These are phyloP conservation scores for Sugiyamaella sp. DNA, from an alignment of 1,139 yeast genomes.

Conservation along the genomic window DNA sequence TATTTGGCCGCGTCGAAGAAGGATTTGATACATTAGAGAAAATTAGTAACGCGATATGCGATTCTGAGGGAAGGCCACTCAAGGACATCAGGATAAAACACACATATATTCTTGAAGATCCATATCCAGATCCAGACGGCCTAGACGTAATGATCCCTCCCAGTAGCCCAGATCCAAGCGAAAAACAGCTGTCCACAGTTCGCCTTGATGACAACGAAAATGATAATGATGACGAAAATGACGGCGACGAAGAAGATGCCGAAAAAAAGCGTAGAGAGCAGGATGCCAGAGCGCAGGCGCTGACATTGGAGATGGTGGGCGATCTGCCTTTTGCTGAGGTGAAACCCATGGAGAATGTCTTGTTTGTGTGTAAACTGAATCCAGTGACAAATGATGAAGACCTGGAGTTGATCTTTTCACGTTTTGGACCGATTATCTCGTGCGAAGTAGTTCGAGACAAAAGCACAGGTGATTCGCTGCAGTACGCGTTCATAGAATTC, in stretches of 20 bases:
- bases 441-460: constrained; percentile 56
- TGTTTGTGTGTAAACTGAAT: constrained; percentile 66
- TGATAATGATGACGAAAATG: constrained; percentile 33
- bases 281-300: constrained; percentile 55
- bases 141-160: constrained; percentile 31
- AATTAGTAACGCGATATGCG: constrained; percentile 49
- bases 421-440: constrained; percentile 59
- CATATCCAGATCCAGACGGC: constrained; percentile 50
- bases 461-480: constrained; percentile 52
- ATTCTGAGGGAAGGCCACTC: constrained; percentile 48
- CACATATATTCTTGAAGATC: constrained; percentile 57
- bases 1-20: constrained; percentile 58
- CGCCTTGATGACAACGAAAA: constrained; percentile 41
- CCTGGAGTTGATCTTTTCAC: constrained; percentile 54
- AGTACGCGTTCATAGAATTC: constrained; percentile 67
- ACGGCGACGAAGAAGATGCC: constrained; percentile 35
- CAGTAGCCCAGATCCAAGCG: constrained; percentile 45
- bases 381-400: constrained; percentile 61
- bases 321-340: constrained; percentile 63
- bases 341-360: constrained; percentile 61
- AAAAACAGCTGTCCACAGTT: constrained; percentile 45
- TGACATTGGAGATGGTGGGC: constrained; percentile 65
- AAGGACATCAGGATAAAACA: constrained; percentile 57
- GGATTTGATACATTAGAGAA: constrained; percentile 51
- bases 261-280: constrained; percentile 37